Evolutionary conservation across 768 basidiomycete genomes (phyloP).

Genomic region (Leccinum disarticulatum): DNA sequence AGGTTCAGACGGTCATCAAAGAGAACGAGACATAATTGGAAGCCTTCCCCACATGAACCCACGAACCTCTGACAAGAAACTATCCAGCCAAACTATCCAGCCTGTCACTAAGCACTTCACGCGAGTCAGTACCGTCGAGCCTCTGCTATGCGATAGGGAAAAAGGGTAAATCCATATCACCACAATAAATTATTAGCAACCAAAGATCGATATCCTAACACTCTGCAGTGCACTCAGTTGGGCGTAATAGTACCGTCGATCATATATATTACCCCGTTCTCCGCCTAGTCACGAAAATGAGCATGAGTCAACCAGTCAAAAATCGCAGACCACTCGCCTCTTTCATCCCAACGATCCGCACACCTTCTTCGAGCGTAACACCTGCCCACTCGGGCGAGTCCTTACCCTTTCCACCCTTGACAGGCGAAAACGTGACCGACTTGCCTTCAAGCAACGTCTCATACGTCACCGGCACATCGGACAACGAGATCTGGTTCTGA

Average conservation of each 20-base stretch:
- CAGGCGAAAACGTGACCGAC: constrained; percentile 52
- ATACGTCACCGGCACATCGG: constrained; percentile 40
- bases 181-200: background rate
- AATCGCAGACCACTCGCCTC: constrained; percentile 44
- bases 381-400: constrained; percentile 54
- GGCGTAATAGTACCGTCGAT: constrained; percentile 39
- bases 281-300: constrained; percentile 30
- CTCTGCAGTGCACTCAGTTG: constrained; percentile 7
- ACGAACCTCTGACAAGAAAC: too few species aligned
- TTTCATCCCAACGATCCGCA: constrained; percentile 57
- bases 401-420: constrained; percentile 33
- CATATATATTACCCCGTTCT: constrained; percentile 44
- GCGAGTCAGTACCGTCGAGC: too few species aligned
- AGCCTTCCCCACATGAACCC: too few species aligned
- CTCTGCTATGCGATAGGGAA: background rate
- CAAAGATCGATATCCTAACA: background rate
- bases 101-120: too few species aligned
- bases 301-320: constrained; percentile 1
- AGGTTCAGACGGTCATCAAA: too few species aligned
- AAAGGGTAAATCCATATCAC: background rate
- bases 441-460: constrained; percentile 60
- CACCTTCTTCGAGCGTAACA: constrained; percentile 54
- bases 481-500: constrained; percentile 48
- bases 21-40: too few species aligned
- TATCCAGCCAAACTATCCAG: too few species aligned